Evolutionary conservation across 1,139 yeast species (phyloP).

Genomic region (Candida sp.): DNA sequence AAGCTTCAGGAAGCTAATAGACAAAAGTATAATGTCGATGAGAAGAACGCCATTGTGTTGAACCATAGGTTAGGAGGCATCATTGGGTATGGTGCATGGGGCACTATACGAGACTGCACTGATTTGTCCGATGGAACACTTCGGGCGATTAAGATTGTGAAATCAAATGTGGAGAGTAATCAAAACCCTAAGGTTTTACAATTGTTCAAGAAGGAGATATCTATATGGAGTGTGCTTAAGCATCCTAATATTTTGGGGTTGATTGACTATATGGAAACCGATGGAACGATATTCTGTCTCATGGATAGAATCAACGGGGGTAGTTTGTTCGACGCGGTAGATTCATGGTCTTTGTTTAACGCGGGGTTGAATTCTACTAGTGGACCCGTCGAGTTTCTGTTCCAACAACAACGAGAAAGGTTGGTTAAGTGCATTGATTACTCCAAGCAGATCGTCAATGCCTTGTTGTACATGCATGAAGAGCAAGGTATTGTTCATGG

Average conservation of each 20-base stretch:
- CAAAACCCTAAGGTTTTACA: slow-evolving; percentile 37
- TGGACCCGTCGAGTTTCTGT: slow-evolving; percentile 36
- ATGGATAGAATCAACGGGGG: slow-evolving; percentile 80
- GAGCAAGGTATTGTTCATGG: slow-evolving; percentile 80
- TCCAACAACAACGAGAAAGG: slow-evolving; percentile 28
- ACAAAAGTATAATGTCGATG: slow-evolving; percentile 51
- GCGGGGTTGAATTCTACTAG: slow-evolving; percentile 27
- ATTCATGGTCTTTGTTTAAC: slow-evolving; percentile 61
- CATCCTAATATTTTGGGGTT: slow-evolving; percentile 63
- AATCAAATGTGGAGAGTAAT: slow-evolving; percentile 41
- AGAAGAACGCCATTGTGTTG: slow-evolving; percentile 63
- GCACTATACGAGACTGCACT: slow-evolving; percentile 79
- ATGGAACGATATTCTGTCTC: slow-evolving; percentile 69
- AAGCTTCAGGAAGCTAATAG: slow-evolving; percentile 24
- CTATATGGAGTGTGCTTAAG: slow-evolving; percentile 68
- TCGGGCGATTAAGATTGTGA: slow-evolving; percentile 81
- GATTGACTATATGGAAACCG: slow-evolving; percentile 63
- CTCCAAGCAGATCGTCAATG: slow-evolving; percentile 57
- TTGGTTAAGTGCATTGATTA: slow-evolving; percentile 22
- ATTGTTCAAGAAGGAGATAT: slow-evolving; percentile 72
- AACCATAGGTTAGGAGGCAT: slow-evolving; percentile 70
- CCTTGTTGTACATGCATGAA: slow-evolving; percentile 71
- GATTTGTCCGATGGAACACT: slow-evolving; percentile 40
- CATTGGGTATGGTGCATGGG: slow-evolving; percentile 96
- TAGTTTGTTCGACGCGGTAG: slow-evolving; percentile 78